phyloP scores from a whole-genome alignment of 73 alveolate genomes.

The Tetrahymena elliotti region DNA sequence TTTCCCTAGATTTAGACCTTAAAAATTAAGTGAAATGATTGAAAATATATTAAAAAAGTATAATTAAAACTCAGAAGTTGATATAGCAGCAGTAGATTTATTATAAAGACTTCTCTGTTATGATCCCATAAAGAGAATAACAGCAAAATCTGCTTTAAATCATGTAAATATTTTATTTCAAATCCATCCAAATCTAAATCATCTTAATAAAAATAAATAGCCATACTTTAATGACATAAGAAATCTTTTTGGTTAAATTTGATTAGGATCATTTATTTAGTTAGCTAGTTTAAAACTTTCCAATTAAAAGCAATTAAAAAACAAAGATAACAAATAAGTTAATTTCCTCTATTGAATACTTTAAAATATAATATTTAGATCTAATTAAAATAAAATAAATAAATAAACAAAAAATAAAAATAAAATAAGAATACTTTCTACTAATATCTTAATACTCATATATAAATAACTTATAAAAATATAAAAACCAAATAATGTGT shows the following conservation, averaged over 20 bases:
- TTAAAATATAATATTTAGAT: not conserved
- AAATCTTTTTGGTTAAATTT: not conserved
- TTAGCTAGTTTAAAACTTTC: not conserved
- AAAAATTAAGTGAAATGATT: not conserved
- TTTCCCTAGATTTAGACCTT: slow-evolving; percentile 19
- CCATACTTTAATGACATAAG: not conserved
- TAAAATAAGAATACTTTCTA: not conserved
- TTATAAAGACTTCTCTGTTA: not conserved
- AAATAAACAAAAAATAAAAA: too few relatives aligned
- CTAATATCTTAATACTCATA: not conserved
- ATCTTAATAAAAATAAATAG: not conserved
- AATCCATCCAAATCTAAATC: not conserved
- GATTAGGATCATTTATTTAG: not conserved
- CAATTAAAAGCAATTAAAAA: not conserved
- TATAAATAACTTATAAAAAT: too few relatives aligned
- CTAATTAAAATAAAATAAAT: not conserved
- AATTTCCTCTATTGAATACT: too few relatives aligned
- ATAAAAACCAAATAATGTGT: too few relatives aligned
- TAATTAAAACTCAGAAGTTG: not conserved
- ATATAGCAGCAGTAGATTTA: not conserved
- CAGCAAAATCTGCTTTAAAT: not conserved
- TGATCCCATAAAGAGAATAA: not conserved
- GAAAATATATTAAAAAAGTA: not conserved
- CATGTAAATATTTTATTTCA: not conserved
- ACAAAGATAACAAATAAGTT: too few relatives aligned